Base-by-base conservation (phyloP, 2,329 filamentous ascomycete species). In the Dactylellina sp. region DNA sequence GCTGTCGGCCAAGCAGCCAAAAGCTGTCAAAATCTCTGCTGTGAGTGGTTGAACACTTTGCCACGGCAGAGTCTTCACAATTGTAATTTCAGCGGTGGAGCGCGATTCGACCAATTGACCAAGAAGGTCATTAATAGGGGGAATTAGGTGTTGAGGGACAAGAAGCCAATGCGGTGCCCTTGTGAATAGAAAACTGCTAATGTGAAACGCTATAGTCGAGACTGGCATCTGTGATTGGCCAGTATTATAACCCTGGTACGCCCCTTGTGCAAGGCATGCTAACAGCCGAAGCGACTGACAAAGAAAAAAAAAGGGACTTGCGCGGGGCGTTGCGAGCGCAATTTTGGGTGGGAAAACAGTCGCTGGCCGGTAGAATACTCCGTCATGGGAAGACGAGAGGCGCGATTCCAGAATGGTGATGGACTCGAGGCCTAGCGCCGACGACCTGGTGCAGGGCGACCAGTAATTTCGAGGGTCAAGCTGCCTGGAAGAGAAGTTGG, bases 181-280 rank as follows among this genome's bases (percentile, higher is more conserved):
- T 47, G 68, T 60, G 28, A 42, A 16, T 14, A 39, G 55, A 44
- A 50, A 32, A 22, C 55, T 55, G 42, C 59, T 62, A 55, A 74
- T 40, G 22, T 74, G 70, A 74, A 65, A 74, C 70, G 70, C 70
- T 47, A 55, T 53, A 66, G 32, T 61, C 61, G 70, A 49, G 25
- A 3, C 6, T n/a, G 16, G 40, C 35, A n/a, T 1, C n/a, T 60
- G 11, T 74, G 61, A 74, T 74, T 74, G 70, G 70, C 14, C 35
- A 52, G 44, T n/a, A 52, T 32, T 40, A 62, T 12, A 22, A 16
- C 68, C 53, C 55, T 52, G 60, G 56, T 22, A 40, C 16, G 6
- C 40, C 39, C 28, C 32, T 62, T 56, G 50, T 70, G 55, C 49
- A 53, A 57, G 44, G 35, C 42, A 53, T 28, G 50, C 40, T 61